Base-by-base conservation (phyloP, 139 green algal species). In the Ettlia oleoabundans region DNA sequence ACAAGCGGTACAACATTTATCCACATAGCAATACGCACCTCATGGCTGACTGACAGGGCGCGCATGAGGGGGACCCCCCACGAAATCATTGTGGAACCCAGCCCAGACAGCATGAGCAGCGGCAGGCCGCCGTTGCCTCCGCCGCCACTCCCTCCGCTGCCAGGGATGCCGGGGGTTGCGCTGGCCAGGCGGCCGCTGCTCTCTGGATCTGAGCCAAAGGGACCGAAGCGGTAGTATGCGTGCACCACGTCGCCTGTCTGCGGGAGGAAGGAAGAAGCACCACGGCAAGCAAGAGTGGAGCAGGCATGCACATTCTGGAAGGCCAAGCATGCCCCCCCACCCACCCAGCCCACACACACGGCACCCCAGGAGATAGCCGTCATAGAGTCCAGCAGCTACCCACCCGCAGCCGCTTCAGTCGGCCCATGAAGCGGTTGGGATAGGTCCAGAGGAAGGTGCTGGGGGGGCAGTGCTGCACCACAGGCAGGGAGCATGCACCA, bases 381-480 rank as follows among this genome's bases (percentile, higher is more conserved):
- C n/a, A n/a, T n/a, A n/a, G n/a, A n/a, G n/a, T n/a, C n/a, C n/a
- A n/a, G n/a, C n/a, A n/a, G n/a, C n/a, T n/a, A n/a, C 76, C 18
- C 62, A 65, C 76, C 63, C 70, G 76, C 76, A 82, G 76, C 21
- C 24, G 33, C 58, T 82, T 62, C 62, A 82, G 62, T 9, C 61
- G 58, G 22, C 76, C 76, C 76, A 82, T 62, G 63, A 82, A 82
- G 40, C 64, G 63, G 32, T 47, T 32, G 41, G n/a, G 21, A 63
- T 76, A 75, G 30, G 65, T 65, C 76, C 76, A 82, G 2, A 82
- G 63, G 63, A 82, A 82, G 63, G 76, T 74, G 41, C 42, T 52
- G 62, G 76, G 76, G 24, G 63, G 63, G 76, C 76, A 82, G 76
- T 82, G 41, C 76, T 82, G 76, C 76, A 52, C 32, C 65, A 73